Evolutionary conservation across 306 rosid genomes (phyloP), one percentile per base, ranked within the genome.

Genomic region (Quercus rubra): DNA sequence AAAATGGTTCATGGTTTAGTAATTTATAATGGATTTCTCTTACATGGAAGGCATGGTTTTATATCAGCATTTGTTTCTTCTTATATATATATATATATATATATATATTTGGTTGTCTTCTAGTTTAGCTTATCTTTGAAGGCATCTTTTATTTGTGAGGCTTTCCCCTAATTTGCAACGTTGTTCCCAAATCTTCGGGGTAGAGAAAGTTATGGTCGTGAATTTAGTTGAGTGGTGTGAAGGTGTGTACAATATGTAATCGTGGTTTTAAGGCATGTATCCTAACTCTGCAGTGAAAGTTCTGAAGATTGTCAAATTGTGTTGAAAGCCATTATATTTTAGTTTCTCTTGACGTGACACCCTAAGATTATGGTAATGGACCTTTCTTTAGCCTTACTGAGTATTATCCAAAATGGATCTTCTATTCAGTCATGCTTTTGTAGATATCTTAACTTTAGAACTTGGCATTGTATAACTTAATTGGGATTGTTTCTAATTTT

Each of bases 1-100:
- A 83, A 76, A 77, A 87, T 88, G 97, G 83, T 92, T 15, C 98
- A 94, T 77, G 84, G 92, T 67, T 85, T 94, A 72, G 94, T 86
- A 55, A 63, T 91, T 81, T 74, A 82, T 46, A 85, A 88, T 80
- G 98, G 98, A 18, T 28, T 28, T 28, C 90, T 83, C 86, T 95
- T 75, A 74, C 87, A 12, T 93, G 86, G 78, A 91, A 90, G 96
- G 99, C 91, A 89, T 81, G 79, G 27, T 33, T 77, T 61, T 80
- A 28, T 43, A 58, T 46, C 19, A 4, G 69, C 27, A 18, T 66
- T n/a, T 30, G 7, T 63, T 28, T 23, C 46, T 17, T 52, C 14
- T 17, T 58, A 58, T 28, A 28, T 28, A 28, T 28, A 28, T 28
- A 28, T 28, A 28, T 28, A 28, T 27, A 27, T 27, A 27, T 27